Evolutionary conservation across 345 rosid genomes (phyloP).

Genomic region (Salix exigua): DNA sequence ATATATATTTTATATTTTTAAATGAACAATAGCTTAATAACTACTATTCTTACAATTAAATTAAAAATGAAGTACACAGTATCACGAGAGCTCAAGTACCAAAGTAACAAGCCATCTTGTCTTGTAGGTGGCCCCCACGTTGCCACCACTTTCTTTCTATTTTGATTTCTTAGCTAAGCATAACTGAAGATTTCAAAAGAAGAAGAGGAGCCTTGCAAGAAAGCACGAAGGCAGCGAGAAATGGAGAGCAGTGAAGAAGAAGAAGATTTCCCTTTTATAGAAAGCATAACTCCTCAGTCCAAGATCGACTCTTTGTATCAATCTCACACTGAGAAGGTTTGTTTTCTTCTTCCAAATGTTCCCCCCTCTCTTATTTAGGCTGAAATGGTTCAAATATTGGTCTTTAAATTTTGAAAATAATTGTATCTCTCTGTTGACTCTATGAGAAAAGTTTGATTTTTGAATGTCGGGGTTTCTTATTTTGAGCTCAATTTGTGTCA

Average conservation of each 20-base stretch:
- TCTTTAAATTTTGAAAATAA: background rate
- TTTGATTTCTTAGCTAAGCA: background rate
- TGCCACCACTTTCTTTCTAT: background rate
- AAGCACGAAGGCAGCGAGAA: background rate
- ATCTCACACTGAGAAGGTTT: slow-evolving; percentile 86
- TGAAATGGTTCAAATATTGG: background rate
- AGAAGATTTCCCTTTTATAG: slow-evolving; percentile 82
- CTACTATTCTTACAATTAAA: background rate
- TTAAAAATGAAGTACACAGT: background rate
- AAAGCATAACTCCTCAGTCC: slow-evolving; percentile 80
- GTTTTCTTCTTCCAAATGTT: background rate
- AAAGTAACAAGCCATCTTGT: background rate
- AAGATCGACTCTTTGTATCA: slow-evolving; percentile 81
- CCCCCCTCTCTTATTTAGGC: background rate
- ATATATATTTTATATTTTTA: too few species aligned
- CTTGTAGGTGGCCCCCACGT: background rate
- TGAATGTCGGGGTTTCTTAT: slow-evolving; percentile 8
- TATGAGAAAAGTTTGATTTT: background rate
- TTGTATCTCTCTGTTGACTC: background rate
- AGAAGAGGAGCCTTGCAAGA: background rate
- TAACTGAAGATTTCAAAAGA: background rate
- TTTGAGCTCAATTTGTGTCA: background rate
- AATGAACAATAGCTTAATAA: too few species aligned
- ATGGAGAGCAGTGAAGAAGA: slow-evolving; percentile 99
- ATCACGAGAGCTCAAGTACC: background rate